Evolutionary conservation across 2,329 filamentous ascomycete species (phyloP).

Genomic region (Zymoseptoria tritici): DNA sequence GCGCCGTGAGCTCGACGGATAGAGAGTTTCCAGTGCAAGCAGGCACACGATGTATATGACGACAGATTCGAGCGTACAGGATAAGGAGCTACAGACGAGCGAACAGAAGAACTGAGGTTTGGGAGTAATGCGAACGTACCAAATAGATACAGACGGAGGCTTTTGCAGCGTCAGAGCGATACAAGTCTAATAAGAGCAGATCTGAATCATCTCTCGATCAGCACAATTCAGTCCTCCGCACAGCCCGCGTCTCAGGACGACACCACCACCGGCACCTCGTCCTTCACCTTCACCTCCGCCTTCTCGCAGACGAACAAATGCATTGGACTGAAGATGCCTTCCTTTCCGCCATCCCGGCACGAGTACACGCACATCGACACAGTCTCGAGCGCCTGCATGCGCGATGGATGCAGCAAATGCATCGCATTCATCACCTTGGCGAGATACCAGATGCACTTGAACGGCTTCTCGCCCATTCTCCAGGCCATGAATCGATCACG

Average conservation of each 20-base stretch:
- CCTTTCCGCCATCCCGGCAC: not conserved
- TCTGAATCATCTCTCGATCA: too few species aligned
- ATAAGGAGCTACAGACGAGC: not conserved
- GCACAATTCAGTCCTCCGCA: too few species aligned
- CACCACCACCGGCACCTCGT: not conserved
- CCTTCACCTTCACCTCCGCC: not conserved
- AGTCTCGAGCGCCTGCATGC: conserved; percentile 3
- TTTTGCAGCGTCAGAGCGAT: too few species aligned
- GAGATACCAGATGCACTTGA: not conserved
- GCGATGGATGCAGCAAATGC: not conserved
- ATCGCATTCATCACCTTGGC: not conserved
- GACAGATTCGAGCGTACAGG: not conserved
- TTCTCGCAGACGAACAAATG: not conserved
- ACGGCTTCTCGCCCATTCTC: not conserved
- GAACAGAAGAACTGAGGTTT: not conserved
- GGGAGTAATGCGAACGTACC: too few species aligned
- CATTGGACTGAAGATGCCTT: conserved; percentile 1
- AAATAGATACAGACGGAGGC: too few species aligned
- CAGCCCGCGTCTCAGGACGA: not conserved
- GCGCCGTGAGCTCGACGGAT: not conserved
- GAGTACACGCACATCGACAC: conserved; percentile 1
- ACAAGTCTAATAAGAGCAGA: too few species aligned
- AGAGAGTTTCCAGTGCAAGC: not conserved
- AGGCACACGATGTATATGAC: not conserved
- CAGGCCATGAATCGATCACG: not conserved